Conservation (phyloP, 2,329 filamentous ascomycete species). For the Botrytis pseudocinerea region DNA sequence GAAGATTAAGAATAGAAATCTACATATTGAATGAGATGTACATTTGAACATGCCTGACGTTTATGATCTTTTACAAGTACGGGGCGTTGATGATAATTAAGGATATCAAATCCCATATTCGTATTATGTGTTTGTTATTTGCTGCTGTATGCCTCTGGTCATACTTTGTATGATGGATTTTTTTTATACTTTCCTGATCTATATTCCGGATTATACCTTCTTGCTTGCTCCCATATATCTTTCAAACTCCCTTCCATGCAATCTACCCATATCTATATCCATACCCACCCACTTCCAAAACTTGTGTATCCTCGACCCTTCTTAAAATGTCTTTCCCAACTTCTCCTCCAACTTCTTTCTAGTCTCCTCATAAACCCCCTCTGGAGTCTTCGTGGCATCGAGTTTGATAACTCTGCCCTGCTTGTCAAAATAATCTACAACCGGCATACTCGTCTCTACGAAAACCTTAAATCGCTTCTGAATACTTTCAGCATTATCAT, state of each 20-base stretch:
- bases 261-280: slow-evolving; percentile 7
- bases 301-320: not conserved
- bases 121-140: not conserved
- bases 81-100: slow-evolving; percentile 21
- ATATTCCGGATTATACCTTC: slow-evolving; percentile 12
- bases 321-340: slow-evolving; percentile 49
- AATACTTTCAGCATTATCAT: slow-evolving; percentile 95
- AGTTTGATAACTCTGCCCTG: slow-evolving; percentile 80
- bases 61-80: slow-evolving; percentile 12
- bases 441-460: slow-evolving; percentile 95
- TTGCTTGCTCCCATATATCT: slow-evolving; percentile 21
- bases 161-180: slow-evolving; percentile 25
- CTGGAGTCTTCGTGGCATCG: slow-evolving; percentile 66
- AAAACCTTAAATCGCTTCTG: slow-evolving; percentile 95
- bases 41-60: slow-evolving; percentile 21
- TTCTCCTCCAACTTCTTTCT: slow-evolving; percentile 51
- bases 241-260: slow-evolving; percentile 3
- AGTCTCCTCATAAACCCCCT: slow-evolving; percentile 59
- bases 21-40: slow-evolving; percentile 17
- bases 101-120: slow-evolving; percentile 16
- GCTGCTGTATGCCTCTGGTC: not conserved
- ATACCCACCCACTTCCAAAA: not conserved
- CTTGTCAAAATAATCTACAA: slow-evolving; percentile 79
- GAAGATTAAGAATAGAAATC: slow-evolving; percentile 23
- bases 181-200: slow-evolving; percentile 24